phyloP scores from a whole-genome alignment of 495 filamentous ascomycete species.

The Aspergillus coremiiformis region DNA sequence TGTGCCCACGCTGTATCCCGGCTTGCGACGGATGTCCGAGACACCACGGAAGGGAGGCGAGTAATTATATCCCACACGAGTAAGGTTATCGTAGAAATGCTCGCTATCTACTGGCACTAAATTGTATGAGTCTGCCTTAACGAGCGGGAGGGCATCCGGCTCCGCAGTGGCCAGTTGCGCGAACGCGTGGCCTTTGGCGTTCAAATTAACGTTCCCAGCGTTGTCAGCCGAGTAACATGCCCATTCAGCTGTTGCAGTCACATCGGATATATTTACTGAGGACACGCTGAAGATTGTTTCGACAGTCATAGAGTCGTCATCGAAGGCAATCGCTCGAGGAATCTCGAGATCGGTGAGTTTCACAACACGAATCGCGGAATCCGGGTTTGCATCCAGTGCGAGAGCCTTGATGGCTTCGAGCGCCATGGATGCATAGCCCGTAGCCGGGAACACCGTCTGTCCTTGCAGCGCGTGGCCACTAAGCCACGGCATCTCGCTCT shows the following conservation, averaged over 20 bases:
- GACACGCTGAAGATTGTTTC: constrained; percentile 23
- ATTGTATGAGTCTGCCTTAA: not conserved
- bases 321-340: constrained; percentile 20
- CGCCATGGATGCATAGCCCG: constrained; percentile 41
- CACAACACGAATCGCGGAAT: not conserved
- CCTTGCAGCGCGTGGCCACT: constrained; percentile 32
- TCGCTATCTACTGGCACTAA: not conserved
- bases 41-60: not conserved
- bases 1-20: not conserved
- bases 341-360: constrained; percentile 10
- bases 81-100: not conserved
- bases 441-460: constrained; percentile 37
- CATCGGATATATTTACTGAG: constrained; percentile 13
- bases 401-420: constrained; percentile 37
- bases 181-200: not conserved
- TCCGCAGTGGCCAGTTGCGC: not conserved
- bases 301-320: not conserved
- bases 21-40: not conserved
- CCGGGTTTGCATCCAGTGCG: constrained; percentile 11
- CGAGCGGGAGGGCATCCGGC: no score
- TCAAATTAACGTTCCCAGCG: not conserved
- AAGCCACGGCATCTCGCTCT: constrained; percentile 40
- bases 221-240: not conserved
- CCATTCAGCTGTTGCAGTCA: constrained; percentile 24
- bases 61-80: not conserved